These are phyloP conservation scores for Xylaria venustula DNA, from an alignment of 495 filamentous ascomycete species.

Conservation along the genomic window DNA sequence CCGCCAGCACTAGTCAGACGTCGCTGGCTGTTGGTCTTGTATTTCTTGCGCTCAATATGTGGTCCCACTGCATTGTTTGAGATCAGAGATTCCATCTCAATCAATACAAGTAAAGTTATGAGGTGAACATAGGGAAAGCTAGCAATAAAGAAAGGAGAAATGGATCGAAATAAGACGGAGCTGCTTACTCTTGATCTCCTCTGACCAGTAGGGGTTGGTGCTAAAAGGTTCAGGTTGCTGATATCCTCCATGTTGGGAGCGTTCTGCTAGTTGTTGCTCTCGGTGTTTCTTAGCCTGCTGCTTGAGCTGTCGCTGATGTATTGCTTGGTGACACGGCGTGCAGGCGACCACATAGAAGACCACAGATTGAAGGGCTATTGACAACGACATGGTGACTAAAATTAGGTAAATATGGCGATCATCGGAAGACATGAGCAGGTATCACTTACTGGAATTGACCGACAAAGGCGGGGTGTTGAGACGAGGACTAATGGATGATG, in stretches of 20 bases:
- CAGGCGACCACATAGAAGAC: constrained; percentile 85
- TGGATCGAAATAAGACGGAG: not conserved
- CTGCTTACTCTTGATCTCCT: constrained; percentile 61
- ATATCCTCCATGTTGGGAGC: constrained; percentile 70
- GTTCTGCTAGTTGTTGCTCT: not conserved
- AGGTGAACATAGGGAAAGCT: not conserved
- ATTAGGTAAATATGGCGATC: not conserved
- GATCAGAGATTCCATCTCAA: not conserved
- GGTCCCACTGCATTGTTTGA: constrained; percentile 56
- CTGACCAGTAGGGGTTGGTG: constrained; percentile 82
- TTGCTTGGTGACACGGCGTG: constrained; percentile 69
- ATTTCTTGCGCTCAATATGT: constrained; percentile 60
- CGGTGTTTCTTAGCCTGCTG: constrained; percentile 54
- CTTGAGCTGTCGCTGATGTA: constrained; percentile 61
- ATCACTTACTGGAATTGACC: not conserved
- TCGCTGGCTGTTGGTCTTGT: constrained; percentile 51
- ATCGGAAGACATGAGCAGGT: too few relatives aligned
- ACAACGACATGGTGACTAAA: constrained; percentile 49
- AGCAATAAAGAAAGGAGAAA: not conserved
- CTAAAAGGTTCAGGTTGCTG: constrained; percentile 76
- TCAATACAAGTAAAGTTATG: not conserved
- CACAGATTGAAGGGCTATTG: constrained; percentile 67
- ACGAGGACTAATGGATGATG: too few relatives aligned
- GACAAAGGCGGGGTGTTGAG: too few relatives aligned
- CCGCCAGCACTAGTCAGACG: constrained; percentile 49